Conservation (phyloP, 306 rosid genomes). For the Cicer judaicum region DNA sequence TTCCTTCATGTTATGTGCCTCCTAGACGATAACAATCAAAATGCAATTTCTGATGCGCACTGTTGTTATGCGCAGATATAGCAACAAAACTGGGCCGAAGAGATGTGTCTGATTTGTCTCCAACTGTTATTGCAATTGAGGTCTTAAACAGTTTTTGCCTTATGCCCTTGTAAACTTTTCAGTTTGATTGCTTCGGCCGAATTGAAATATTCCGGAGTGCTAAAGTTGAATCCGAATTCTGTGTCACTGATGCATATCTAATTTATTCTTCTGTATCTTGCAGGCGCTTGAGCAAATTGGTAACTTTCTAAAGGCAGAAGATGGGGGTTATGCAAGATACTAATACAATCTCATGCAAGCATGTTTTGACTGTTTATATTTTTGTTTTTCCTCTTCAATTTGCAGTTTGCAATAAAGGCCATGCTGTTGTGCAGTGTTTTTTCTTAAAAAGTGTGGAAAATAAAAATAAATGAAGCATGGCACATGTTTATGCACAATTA, state of each 20-base stretch:
- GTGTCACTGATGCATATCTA: slow-evolving; percentile 4
- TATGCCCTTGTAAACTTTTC: slow-evolving; percentile 27
- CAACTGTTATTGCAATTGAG: slow-evolving; percentile 84
- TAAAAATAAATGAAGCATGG: slow-evolving; percentile 37
- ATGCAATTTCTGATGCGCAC: slow-evolving; percentile 2
- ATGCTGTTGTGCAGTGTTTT: slow-evolving; percentile 46
- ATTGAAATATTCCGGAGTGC: slow-evolving; percentile 1
- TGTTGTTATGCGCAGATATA: slow-evolving; percentile 61
- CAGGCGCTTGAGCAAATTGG: slow-evolving; percentile 87
- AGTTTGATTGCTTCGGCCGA: slow-evolving; percentile 3
- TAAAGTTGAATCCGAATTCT: slow-evolving; percentile 22
- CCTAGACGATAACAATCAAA: slow-evolving; percentile 20
- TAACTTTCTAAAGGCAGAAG: slow-evolving; percentile 59
- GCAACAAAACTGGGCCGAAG: slow-evolving; percentile 67
- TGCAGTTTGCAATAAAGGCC: slow-evolving; percentile 31
- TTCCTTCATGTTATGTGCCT: slow-evolving; percentile 28
- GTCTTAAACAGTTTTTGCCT: slow-evolving; percentile 53
- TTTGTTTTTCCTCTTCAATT: slow-evolving; percentile 16
- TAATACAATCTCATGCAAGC: slow-evolving; percentile 37
- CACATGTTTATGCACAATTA: slow-evolving; percentile 28
- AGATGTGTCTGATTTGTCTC: slow-evolving; percentile 76
- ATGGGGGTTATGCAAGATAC: slow-evolving; percentile 42
- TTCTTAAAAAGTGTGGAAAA: slow-evolving; percentile 5
- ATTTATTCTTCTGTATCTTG: slow-evolving; percentile 37
- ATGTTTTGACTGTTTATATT: slow-evolving; percentile 37